These are phyloP conservation scores for Didymella lethalis DNA, from an alignment of 2,329 filamentous ascomycete species.

Conservation along the genomic window DNA sequence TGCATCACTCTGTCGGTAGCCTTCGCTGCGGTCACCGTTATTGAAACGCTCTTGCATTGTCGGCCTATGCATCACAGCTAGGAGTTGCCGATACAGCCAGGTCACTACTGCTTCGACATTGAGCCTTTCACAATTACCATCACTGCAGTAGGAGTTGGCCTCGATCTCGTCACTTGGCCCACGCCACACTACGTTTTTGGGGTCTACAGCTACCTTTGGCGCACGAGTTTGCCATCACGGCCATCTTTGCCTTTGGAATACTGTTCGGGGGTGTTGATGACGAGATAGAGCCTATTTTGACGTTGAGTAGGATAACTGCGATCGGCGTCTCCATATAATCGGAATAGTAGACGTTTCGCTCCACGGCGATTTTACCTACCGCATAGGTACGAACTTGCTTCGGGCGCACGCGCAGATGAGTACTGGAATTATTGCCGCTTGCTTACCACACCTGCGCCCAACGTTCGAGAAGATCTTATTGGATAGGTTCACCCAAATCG, in stretches of 20 bases:
- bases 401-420: conserved; percentile 35
- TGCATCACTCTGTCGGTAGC: neutral
- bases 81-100: conserved; percentile 25
- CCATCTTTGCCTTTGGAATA: conserved; percentile 37
- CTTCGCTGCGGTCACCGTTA: neutral
- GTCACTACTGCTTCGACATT: conserved; percentile 30
- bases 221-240: conserved; percentile 36
- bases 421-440: conserved; percentile 37
- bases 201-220: conserved; percentile 29
- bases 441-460: conserved; percentile 36
- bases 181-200: conserved; percentile 41
- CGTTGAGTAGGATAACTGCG: neutral
- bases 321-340: conserved; percentile 8
- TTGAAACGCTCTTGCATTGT: conserved; percentile 22
- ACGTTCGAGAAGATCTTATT: conserved; percentile 29
- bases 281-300: neutral
- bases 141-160: conserved; percentile 23
- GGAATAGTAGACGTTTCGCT: neutral
- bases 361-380: conserved; percentile 27
- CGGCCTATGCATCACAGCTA: conserved; percentile 36
- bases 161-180: conserved; percentile 35
- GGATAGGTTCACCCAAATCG: conserved; percentile 13
- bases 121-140: conserved; percentile 23
- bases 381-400: conserved; percentile 26
- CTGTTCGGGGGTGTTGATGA: conserved; percentile 22